These are phyloP conservation scores for Brassica incana DNA, from an alignment of 345 rosid genomes.

Conservation along the genomic window DNA sequence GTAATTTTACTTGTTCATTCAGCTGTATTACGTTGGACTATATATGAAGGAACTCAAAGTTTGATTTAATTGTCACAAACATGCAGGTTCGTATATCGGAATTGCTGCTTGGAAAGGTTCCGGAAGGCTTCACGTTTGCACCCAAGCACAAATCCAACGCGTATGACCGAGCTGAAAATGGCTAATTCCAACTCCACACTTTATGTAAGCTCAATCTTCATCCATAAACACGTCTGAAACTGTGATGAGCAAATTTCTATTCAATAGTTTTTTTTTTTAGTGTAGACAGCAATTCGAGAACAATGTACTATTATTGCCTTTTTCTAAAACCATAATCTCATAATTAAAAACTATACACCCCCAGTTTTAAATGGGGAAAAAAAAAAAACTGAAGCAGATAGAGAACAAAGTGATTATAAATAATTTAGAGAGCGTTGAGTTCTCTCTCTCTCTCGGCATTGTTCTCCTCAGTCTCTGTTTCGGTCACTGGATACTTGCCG, in stretches of 20 bases:
- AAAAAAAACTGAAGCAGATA: background rate
- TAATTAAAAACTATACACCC: background rate
- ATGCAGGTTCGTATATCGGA: conserved; percentile 82
- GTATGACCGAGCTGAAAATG: conserved; percentile 85
- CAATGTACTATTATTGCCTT: background rate
- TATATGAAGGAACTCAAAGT: background rate
- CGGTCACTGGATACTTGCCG: conserved; percentile 33
- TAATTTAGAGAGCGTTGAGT: conserved; percentile 45
- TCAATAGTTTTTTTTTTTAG: background rate
- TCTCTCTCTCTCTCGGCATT: conserved; percentile 62
- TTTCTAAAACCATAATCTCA: background rate
- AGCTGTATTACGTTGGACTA: background rate
- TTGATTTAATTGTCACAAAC: background rate
- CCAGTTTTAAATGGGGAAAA: background rate
- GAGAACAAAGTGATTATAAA: too few species aligned
- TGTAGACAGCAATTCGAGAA: background rate
- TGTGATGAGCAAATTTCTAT: background rate
- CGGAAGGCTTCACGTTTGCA: conserved; percentile 84
- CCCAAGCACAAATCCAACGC: conserved; percentile 95
- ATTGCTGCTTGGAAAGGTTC: conserved; percentile 91
- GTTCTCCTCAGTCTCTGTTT: conserved; percentile 32
- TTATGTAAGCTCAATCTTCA: conserved; percentile 6
- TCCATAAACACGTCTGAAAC: background rate
- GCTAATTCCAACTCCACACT: conserved; percentile 43
- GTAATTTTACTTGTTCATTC: background rate